Percentiles rank a stretch among this genome's conserved stretches.
Conservation (phyloP, 495 filamentous ascomycete species). For the Tuber magnatum region DNA sequence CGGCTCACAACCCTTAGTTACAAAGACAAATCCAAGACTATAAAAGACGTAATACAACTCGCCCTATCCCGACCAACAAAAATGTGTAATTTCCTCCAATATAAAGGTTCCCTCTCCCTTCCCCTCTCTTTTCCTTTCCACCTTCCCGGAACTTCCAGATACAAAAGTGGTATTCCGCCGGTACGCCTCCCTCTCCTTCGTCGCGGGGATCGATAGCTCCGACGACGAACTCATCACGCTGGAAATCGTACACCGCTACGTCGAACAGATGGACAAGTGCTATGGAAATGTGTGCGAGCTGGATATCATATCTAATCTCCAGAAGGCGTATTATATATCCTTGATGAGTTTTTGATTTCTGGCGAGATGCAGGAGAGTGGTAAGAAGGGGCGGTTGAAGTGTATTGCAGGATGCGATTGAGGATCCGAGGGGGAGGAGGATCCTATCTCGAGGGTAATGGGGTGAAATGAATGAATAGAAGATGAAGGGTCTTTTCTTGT, state of each 20-base stretch:
- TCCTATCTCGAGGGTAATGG: conserved; percentile 28
- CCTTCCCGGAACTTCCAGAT: conserved; percentile 52
- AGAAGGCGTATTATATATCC: conserved; percentile 98
- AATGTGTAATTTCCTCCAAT: conserved; percentile 99
- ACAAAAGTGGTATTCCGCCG: conserved; percentile 97
- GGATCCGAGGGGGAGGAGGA: conserved; percentile 41
- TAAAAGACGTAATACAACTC: conserved; percentile 98
- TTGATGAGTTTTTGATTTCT: conserved; percentile 91
- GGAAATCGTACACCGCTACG: conserved; percentile 96
- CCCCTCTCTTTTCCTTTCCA: conserved; percentile 19
- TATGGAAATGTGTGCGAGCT: conserved; percentile 99
- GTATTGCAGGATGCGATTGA: conserved; percentile 53
- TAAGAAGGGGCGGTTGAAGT: conserved; percentile 94
- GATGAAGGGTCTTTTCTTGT: conserved; percentile 2
- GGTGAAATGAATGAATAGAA: conserved; percentile 7
- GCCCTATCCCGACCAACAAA: conserved; percentile 89
- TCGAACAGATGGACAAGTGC: conserved; percentile 99
- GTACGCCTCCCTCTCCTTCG: conserved; percentile 98
- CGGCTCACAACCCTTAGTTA: conserved; percentile 96
- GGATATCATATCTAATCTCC: conserved; percentile 99
- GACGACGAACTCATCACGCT: conserved; percentile 98
- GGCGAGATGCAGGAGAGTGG: conserved; percentile 98
- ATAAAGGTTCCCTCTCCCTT: conserved; percentile 68
- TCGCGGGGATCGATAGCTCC: conserved; percentile 85
- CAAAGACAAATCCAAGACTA: conserved; percentile 98